A percentile compares a stretch with the other conserved stretches of the same genome.
phyloP scores from a whole-genome alignment of 1,139 yeast genomes.

The Groenewaldozyma auringiensis region DNA sequence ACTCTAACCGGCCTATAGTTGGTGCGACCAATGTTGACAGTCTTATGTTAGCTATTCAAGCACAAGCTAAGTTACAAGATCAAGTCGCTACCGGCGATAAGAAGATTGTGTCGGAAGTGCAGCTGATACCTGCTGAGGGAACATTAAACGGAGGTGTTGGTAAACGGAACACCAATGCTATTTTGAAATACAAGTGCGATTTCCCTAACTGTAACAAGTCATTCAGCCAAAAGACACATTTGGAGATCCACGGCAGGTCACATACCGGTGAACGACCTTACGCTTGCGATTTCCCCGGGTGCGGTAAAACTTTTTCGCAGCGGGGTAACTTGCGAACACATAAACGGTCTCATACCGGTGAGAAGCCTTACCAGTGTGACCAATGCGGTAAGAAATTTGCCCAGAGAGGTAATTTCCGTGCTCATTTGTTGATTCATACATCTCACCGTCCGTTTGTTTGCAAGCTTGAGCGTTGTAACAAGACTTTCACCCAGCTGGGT shows the following conservation, averaged over 20 bases:
- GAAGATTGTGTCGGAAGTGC: conserved; percentile 24
- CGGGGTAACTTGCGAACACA: conserved; percentile 89
- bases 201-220: conserved; percentile 58
- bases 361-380: conserved; percentile 75
- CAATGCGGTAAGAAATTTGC: conserved; percentile 69
- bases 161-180: conserved; percentile 42
- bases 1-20: conserved; percentile 52
- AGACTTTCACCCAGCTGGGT: conserved; percentile 85
- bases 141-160: conserved; percentile 80
- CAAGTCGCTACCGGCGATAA: conserved; percentile 23
- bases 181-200: conserved; percentile 51
- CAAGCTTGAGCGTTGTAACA: conserved; percentile 71
- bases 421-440: conserved; percentile 75
- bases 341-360: conserved; percentile 77
- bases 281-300: conserved; percentile 55
- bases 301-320: conserved; percentile 75
- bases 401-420: conserved; percentile 83
- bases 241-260: conserved; percentile 76
- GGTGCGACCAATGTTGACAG: conserved; percentile 90
- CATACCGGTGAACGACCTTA: conserved; percentile 70
- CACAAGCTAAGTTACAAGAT: conserved; percentile 62
- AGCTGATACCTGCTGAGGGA: conserved; percentile 54
- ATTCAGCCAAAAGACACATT: conserved; percentile 88
- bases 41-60: conserved; percentile 82
- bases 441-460: conserved; percentile 74